Conservation (phyloP, 106 monocot genomes). For the Apostasia ramifera region DNA sequence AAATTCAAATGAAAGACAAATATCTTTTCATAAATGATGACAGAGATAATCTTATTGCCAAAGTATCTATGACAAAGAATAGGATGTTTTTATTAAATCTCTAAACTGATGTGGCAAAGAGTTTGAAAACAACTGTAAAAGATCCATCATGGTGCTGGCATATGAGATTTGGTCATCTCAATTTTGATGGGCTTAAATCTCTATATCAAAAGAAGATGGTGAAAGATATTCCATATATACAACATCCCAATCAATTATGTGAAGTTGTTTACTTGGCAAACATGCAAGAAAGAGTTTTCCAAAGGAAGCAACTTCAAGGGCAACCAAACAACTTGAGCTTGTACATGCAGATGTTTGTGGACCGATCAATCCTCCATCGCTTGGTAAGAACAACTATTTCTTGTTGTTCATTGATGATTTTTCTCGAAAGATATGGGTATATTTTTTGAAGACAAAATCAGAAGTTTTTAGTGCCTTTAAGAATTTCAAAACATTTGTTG, state of each 20-base stretch:
- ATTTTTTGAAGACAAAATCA: neutral
- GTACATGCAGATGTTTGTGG: slow-evolving; percentile 20
- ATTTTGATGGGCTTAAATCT: slow-evolving; percentile 1
- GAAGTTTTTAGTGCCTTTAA: neutral
- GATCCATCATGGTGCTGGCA: neutral
- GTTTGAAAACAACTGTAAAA: too few relatives aligned
- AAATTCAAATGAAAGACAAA: neutral
- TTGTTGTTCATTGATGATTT: slow-evolving; percentile 4
- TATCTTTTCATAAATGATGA: neutral
- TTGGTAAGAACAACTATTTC: slow-evolving; percentile 17
- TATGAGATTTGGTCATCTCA: neutral
- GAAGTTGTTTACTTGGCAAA: slow-evolving; percentile 13
- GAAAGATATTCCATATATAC: too few relatives aligned
- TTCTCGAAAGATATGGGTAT: slow-evolving; percentile 1
- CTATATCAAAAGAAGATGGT: neutral
- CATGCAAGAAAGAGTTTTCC: slow-evolving; percentile 2
- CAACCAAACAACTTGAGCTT: slow-evolving; percentile 1
- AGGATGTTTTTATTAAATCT: neutral
- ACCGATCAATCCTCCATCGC: slow-evolving; percentile 8
- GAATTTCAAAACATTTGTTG: slow-evolving; percentile 8
- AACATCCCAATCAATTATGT: too few relatives aligned
- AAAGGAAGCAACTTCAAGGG: slow-evolving; percentile 6
- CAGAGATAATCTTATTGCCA: neutral
- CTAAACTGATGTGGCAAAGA: too few relatives aligned
- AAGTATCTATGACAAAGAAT: slow-evolving; percentile 2